These are phyloP conservation scores for Suillus paluster DNA, from an alignment of 768 basidiomycete genomes.

Conservation along the genomic window DNA sequence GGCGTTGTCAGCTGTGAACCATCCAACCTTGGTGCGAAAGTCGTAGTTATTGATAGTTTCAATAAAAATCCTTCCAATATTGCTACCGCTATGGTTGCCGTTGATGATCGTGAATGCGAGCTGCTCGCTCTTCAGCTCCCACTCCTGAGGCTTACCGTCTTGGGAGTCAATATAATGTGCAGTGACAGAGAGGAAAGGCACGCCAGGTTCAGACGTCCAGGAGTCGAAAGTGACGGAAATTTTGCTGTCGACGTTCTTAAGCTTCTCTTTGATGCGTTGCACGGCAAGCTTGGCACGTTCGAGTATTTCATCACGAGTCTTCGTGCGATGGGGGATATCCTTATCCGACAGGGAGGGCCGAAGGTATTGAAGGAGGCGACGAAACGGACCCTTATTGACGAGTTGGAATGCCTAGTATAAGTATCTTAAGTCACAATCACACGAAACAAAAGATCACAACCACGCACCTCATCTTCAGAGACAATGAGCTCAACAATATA, in stretches of 20 bases:
- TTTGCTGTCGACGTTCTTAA: background rate
- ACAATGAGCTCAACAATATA: background rate
- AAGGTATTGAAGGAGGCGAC: background rate
- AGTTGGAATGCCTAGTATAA: background rate
- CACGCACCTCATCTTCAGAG: background rate
- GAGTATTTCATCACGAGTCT: background rate
- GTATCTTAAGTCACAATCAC: background rate
- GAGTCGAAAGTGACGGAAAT: slow-evolving; percentile 19
- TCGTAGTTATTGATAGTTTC: slow-evolving; percentile 13
- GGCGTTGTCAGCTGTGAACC: slow-evolving; percentile 15
- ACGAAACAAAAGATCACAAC: too few species aligned
- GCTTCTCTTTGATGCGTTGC: background rate
- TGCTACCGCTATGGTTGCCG: slow-evolving; percentile 13
- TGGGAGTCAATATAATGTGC: too few species aligned
- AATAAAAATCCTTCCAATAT: slow-evolving; percentile 8
- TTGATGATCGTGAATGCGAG: slow-evolving; percentile 17
- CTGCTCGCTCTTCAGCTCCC: slow-evolving; percentile 11
- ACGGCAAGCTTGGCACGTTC: background rate
- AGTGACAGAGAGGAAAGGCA: slow-evolving; percentile 17
- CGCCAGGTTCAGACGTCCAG: slow-evolving; percentile 18
- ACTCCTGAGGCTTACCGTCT: too few species aligned
- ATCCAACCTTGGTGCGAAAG: slow-evolving; percentile 6
- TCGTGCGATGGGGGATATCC: background rate
- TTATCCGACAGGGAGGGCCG: background rate
- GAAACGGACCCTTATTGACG: background rate